These are phyloP conservation scores for Metschnikowia proteae DNA, from an alignment of 805 yeast genomes.

Conservation along the genomic window DNA sequence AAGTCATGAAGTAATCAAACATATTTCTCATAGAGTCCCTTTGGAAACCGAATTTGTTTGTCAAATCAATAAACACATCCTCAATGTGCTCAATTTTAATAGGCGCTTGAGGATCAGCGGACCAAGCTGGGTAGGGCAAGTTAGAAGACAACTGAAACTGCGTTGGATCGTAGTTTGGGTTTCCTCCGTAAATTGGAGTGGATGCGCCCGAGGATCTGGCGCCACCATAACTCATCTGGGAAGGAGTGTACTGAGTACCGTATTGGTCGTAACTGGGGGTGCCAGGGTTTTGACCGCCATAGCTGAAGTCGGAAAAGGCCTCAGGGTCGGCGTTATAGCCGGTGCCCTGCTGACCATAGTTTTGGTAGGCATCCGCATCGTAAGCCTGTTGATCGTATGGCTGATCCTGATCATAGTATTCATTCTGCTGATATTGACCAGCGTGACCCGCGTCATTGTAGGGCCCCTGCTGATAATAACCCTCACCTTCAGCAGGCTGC, in stretches of 20 bases:
- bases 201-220: constrained; percentile 87
- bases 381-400: constrained; percentile 50
- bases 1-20: constrained; percentile 83
- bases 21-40: constrained; percentile 90
- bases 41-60: constrained; percentile 85
- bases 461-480: constrained; percentile 41
- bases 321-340: constrained; percentile 50
- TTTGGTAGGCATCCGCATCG: constrained; percentile 47
- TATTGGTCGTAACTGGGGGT: constrained; percentile 66
- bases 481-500: constrained; percentile 24
- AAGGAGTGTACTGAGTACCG: constrained; percentile 74
- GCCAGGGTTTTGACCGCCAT: constrained; percentile 51
- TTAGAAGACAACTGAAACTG: constrained; percentile 65
- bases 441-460: constrained; percentile 32
- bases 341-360: constrained; percentile 23
- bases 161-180: constrained; percentile 53
- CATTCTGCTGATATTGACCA: constrained; percentile 29
- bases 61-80: constrained; percentile 77
- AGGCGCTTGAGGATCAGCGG: constrained; percentile 90
- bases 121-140: constrained; percentile 99
- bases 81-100: constrained; percentile 78
- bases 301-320: constrained; percentile 64
- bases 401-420: constrained; percentile 49
- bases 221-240: constrained; percentile 83
- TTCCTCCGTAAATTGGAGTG: constrained; percentile 83